Evolutionary conservation across 108 stramenopile species (phyloP).

Genomic region (Pseudonitzschia delicatissima): DNA sequence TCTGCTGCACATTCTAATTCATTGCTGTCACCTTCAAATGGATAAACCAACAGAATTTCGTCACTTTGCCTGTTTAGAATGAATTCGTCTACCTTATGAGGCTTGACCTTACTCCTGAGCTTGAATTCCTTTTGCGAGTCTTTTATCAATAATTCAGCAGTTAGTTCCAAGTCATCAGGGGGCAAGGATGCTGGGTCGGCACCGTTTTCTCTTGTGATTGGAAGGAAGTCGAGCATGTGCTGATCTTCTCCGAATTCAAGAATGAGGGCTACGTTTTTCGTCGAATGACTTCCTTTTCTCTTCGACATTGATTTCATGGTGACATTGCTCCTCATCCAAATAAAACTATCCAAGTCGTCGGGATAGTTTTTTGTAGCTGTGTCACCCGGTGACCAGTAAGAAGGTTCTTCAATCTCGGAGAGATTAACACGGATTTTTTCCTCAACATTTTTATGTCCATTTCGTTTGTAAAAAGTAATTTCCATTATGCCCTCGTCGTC

Average conservation of each 20-base stretch:
- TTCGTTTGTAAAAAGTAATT: conserved; percentile 18
- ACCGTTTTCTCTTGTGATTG: too few relatives aligned
- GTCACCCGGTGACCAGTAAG: too few relatives aligned
- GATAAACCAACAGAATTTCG: conserved; percentile 61
- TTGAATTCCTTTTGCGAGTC: conserved; percentile 1
- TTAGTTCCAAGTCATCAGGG: background rate
- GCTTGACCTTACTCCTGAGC: background rate
- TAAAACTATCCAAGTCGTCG: background rate
- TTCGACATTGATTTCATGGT: background rate
- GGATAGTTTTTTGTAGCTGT: background rate
- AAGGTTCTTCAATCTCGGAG: too few relatives aligned
- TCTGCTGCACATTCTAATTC: conserved; percentile 38
- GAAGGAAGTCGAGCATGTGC: background rate
- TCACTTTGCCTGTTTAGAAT: conserved; percentile 16
- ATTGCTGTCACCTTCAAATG: conserved; percentile 55
- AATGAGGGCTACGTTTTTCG: background rate
- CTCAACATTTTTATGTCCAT: background rate
- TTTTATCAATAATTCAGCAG: conserved; percentile 7
- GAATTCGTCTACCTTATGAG: background rate
- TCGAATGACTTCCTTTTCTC: background rate
- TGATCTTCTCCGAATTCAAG: conserved; percentile 7
- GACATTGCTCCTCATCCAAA: background rate
- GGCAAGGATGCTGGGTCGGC: too few relatives aligned
- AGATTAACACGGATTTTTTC: too few relatives aligned
- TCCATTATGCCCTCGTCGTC: conserved; percentile 31